Evolutionary conservation across 495 filamentous ascomycete species (phyloP).

Genomic region (Aspergillus hancockii): DNA sequence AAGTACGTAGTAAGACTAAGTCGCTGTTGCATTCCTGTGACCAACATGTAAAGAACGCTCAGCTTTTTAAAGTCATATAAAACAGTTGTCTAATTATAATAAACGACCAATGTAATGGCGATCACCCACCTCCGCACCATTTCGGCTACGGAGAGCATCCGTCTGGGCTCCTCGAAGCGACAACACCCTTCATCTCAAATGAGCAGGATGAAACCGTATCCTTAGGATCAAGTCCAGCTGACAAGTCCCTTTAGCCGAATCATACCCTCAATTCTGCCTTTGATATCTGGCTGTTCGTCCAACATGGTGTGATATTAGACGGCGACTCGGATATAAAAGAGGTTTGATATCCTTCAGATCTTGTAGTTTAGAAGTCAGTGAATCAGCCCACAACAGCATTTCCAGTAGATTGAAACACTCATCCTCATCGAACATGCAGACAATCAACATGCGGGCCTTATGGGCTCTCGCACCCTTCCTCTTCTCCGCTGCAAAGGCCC

Average conservation of each 20-base stretch:
- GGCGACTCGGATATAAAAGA: neutral
- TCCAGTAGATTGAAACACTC: no score
- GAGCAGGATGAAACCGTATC: neutral
- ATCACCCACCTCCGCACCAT: conserved; percentile 15
- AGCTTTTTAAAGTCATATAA: no score
- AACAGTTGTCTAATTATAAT: no score
- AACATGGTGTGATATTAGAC: conserved; percentile 2
- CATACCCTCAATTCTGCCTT: neutral
- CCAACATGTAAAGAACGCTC: no score
- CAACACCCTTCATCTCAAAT: neutral
- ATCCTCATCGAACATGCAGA: conserved; percentile 7
- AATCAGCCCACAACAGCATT: neutral
- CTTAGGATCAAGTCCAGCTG: neutral
- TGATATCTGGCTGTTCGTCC: conserved; percentile 9
- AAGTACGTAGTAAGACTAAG: no score
- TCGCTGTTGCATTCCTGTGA: no score
- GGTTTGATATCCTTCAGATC: neutral
- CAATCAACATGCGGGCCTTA: conserved; percentile 18
- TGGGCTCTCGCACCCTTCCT: conserved; percentile 14
- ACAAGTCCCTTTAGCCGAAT: neutral
- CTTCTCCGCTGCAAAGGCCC: conserved; percentile 15
- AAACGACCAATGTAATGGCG: conserved; percentile 9
- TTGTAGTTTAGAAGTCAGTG: neutral
- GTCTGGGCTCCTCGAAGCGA: conserved; percentile 2
- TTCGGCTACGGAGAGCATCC: conserved; percentile 20